phyloP scores from a whole-genome alignment of 495 filamentous ascomycete species.

The Sphaerosporella brunnea region DNA sequence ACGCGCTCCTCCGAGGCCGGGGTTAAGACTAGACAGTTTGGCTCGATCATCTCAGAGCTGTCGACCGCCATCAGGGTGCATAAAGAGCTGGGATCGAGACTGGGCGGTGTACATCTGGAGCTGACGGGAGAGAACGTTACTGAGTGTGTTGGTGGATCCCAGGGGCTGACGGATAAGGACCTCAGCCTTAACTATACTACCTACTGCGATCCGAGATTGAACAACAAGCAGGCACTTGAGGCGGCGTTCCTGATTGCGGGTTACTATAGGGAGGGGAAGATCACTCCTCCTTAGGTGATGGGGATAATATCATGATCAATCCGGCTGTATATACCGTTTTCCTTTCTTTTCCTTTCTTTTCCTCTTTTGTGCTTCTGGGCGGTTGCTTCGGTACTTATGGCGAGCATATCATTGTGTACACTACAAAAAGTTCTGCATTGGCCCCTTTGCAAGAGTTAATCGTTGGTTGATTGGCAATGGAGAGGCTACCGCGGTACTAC shows the following conservation, averaged over 20 bases:
- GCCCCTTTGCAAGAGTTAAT: too few species aligned
- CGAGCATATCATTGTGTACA: too few species aligned
- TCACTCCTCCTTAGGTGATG: too few species aligned
- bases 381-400: too few species aligned
- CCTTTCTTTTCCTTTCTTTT: too few species aligned
- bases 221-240: slow-evolving; percentile 95
- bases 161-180: slow-evolving; percentile 71
- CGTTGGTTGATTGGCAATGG: too few species aligned
- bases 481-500: too few species aligned
- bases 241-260: slow-evolving; percentile 85
- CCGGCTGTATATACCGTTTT: too few species aligned
- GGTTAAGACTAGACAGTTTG: slow-evolving; percentile 80
- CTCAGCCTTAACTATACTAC: slow-evolving; percentile 75
- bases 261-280: slow-evolving; percentile 41
- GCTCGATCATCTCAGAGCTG: slow-evolving; percentile 70
- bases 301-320: too few species aligned
- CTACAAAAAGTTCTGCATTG: too few species aligned
- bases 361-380: too few species aligned
- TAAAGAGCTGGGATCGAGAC: slow-evolving; percentile 57
- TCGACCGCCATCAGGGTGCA: slow-evolving; percentile 65
- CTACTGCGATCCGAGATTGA: slow-evolving; percentile 86
- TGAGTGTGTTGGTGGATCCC: slow-evolving; percentile 84
- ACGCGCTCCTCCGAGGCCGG: slow-evolving; percentile 46
- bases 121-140: slow-evolving; percentile 91
- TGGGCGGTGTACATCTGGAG: slow-evolving; percentile 90